Evolutionary conservation across 352 stramenopile species (phyloP), one percentile per base, ranked within the genome.

Genomic region (Phytopythium vexans): DNA sequence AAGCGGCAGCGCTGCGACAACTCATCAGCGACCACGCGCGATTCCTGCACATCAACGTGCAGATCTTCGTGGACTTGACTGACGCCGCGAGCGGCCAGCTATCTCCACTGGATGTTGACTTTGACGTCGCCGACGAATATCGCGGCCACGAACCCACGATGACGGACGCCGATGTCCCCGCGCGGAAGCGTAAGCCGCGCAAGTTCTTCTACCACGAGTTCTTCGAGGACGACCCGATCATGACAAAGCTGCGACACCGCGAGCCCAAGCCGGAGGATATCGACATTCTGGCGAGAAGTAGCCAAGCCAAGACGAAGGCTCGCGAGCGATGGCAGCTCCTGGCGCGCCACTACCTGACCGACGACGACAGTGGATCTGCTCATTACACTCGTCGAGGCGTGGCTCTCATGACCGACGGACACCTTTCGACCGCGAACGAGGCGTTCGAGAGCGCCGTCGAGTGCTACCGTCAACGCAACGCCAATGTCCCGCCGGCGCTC

Each of bases 191-290:
- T 4, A 78, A 73, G 32, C 62, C 57, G 7, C 71, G 71, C 6
- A 66, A 67, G 41, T 88, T 88, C 50, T 88, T 88, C 56, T 88
- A 86, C 49, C 77, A 88, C 43, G 75, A 88, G 46, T 88, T 84
- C 50, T 86, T 84, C 47, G 73, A 88, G 55, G 66, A 82, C 14
- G 75, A 88, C 39, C 65, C 66, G 0, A 73, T 86, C 15, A 59
- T 86, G 39, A 40, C 35, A 12, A 43, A 41, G 10, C 70, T 62
- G 54, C 49, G 57, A 6, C 41, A 39, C 11, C 57, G 53, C 31
- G 51, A 42, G n/a, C 59, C 63, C 21, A 36, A 43, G 8, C 57
- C 35, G n/a, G 14, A 54, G 6, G 41, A 47, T 27, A 32, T 47
- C 14, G 38, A 54, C 21, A 33, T n/a, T 10, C 36, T 21, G 4